A percentile compares a stretch with the other conserved stretches of the same genome.
These are phyloP conservation scores for Micractinium sp. DNA, from an alignment of 139 green algal species.

Conservation along the genomic window DNA sequence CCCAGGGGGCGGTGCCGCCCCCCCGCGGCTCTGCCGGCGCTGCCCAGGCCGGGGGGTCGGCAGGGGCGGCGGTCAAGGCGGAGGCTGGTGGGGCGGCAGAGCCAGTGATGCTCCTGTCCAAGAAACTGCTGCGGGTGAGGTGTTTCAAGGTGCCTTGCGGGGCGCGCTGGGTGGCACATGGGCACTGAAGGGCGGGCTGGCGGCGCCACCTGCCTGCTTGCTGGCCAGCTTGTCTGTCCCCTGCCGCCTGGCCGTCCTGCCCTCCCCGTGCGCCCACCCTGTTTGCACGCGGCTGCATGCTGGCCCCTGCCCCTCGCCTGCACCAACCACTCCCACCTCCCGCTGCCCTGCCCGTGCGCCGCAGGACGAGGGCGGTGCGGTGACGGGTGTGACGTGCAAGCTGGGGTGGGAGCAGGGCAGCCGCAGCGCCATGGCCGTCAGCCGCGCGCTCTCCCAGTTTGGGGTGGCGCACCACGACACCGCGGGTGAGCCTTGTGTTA, in stretches of 20 bases:
- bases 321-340: no score
- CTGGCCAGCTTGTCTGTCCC: no score
- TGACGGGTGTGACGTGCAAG: neutral
- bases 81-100: no score
- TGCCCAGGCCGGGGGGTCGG: neutral
- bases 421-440: neutral
- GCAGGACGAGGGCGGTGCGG: constrained; percentile 4
- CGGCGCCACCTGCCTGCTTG: no score
- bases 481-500: neutral
- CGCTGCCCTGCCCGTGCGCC: no score
- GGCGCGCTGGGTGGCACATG: neutral
- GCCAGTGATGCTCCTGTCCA: constrained; percentile 18
- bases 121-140: constrained; percentile 28
- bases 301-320: no score
- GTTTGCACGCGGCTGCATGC: no score
- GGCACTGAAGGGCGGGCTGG: no score
- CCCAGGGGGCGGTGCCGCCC: neutral
- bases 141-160: neutral
- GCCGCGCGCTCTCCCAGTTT: constrained; percentile 18
- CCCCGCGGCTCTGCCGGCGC: neutral
- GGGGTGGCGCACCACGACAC: neutral
- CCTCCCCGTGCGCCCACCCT: no score
- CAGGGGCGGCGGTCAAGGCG: no score
- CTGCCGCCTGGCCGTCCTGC: no score
- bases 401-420: constrained; percentile 18